Conservation (phyloP, 1,284 basidiomycete species). For the Puccinia horiana region DNA sequence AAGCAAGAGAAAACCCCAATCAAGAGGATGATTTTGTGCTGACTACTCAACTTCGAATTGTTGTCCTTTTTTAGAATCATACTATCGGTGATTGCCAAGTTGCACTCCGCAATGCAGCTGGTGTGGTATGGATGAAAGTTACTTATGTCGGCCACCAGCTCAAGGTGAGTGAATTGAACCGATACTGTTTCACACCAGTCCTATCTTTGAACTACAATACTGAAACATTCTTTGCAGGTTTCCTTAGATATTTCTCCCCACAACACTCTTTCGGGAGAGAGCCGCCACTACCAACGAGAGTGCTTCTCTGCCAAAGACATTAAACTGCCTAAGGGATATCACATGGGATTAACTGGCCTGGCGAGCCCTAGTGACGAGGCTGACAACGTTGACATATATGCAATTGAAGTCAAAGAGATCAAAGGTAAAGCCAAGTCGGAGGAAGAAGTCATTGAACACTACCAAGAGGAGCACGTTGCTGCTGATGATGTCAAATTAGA, state of each 20-base stretch:
- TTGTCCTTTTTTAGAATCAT: conserved; percentile 22
- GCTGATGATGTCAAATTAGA: conserved; percentile 41
- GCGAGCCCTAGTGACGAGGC: conserved; percentile 55
- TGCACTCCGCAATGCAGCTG: conserved; percentile 55
- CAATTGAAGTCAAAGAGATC: conserved; percentile 53
- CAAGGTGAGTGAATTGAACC: conserved; percentile 49
- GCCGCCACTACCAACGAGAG: conserved; percentile 56
- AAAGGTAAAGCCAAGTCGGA: conserved; percentile 37
- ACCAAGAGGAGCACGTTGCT: conserved; percentile 32
- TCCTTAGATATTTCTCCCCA: conserved; percentile 56
- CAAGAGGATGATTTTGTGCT: not conserved
- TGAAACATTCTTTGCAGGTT: conserved; percentile 50
- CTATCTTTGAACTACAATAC: not conserved
- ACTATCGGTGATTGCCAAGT: conserved; percentile 56
- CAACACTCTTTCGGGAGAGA: conserved; percentile 54
- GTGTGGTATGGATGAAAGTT: conserved; percentile 56
- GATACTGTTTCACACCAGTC: not conserved
- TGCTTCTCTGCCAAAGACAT: conserved; percentile 55
- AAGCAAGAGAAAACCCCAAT: not conserved
- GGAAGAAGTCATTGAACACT: conserved; percentile 36
- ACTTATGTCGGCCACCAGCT: conserved; percentile 54
- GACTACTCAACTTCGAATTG: not conserved
- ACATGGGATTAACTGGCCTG: conserved; percentile 55
- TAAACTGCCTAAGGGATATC: conserved; percentile 51
- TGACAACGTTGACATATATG: conserved; percentile 51